Conservation (phyloP, 306 rosid species). For the Carpinus fangiana region DNA sequence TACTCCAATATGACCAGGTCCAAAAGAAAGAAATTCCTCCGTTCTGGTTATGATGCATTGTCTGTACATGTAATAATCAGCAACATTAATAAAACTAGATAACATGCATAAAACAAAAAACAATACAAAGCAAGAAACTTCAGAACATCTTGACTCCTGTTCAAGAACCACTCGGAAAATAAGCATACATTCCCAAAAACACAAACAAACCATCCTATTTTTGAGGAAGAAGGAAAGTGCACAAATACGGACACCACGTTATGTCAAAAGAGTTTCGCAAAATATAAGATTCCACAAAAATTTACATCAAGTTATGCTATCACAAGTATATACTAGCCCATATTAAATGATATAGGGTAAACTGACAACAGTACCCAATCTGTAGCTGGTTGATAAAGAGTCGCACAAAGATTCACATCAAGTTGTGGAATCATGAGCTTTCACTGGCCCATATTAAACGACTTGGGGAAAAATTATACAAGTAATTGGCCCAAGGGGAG, state of each 20-base stretch:
- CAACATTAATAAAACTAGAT: constrained; percentile 11
- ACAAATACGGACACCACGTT: not conserved
- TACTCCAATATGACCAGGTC: constrained; percentile 99
- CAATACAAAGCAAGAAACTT: not conserved
- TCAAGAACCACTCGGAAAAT: not conserved
- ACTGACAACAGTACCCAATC: not conserved
- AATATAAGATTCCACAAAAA: not conserved
- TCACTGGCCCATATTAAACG: not conserved
- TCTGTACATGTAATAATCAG: constrained; percentile 44
- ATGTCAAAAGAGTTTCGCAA: not conserved
- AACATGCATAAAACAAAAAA: not conserved
- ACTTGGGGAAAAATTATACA: too few relatives aligned
- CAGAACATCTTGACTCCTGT: not conserved
- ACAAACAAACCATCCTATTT: not conserved
- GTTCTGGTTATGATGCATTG: constrained; percentile 55
- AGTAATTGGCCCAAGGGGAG: too few relatives aligned
- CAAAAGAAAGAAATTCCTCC: constrained; percentile 94
- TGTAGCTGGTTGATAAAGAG: not conserved
- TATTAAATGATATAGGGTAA: not conserved
- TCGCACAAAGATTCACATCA: too few relatives aligned
- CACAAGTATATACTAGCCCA: not conserved
- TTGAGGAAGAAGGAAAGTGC: not conserved
- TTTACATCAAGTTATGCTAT: not conserved
- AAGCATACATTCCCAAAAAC: not conserved
- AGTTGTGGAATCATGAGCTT: too few relatives aligned